phyloP scores from a whole-genome alignment of 225 moss, liverwort and hornwort genomes.

The Pleurozium schreberi region DNA sequence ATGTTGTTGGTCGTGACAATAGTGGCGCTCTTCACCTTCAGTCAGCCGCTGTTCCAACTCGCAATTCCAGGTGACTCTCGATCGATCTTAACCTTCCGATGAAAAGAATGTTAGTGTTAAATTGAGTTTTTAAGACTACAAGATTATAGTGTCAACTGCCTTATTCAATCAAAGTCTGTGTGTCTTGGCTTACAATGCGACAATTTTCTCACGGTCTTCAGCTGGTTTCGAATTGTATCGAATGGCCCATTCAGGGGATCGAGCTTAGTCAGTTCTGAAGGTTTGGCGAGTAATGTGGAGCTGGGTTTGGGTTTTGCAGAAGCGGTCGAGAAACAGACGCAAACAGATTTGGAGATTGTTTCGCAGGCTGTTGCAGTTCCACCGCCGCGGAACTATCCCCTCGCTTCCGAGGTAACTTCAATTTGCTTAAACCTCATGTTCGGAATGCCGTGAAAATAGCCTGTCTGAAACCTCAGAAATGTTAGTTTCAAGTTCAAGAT shows the following conservation, averaged over 20 bases:
- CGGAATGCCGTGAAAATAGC: not conserved
- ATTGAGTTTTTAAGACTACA: not conserved
- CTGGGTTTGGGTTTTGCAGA: not conserved
- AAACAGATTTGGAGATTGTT: not conserved
- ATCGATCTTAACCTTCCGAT: not conserved
- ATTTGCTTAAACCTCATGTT: not conserved
- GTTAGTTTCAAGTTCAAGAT: not conserved
- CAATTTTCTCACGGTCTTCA: not conserved
- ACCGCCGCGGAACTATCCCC: not conserved
- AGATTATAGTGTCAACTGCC: not conserved
- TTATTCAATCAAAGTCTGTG: not conserved
- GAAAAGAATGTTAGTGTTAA: no score
- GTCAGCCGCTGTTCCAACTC: slow-evolving; percentile 27
- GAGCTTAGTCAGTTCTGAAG: not conserved
- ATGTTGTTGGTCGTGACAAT: slow-evolving; percentile 23
- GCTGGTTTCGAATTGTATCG: no score
- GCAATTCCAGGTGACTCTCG: slow-evolving; percentile 1
- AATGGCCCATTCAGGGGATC: not conserved
- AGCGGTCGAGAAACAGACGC: not conserved
- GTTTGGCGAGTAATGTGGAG: not conserved
- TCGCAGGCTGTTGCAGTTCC: not conserved
- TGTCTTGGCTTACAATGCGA: not conserved
- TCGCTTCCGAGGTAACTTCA: not conserved
- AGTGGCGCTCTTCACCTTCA: slow-evolving; percentile 34
- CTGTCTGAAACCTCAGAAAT: not conserved